Evolutionary conservation across 2,329 filamentous ascomycete genomes (phyloP), one percentile per base, ranked within the genome.

Genomic region (Didymella pomorum): DNA sequence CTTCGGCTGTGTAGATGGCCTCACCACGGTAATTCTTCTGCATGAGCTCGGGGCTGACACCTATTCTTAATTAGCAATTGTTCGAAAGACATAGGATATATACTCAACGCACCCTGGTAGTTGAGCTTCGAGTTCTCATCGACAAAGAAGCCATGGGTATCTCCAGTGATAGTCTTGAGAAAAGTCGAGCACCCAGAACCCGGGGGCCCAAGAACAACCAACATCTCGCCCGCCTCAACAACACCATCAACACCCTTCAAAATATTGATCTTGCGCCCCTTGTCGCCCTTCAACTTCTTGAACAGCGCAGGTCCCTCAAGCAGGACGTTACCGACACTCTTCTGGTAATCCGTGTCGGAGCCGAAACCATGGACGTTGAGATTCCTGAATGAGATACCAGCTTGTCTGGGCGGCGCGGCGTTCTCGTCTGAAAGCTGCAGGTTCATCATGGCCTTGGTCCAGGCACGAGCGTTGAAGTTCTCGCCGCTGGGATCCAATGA

Each of bases 1-100:
- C 88, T 75, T 95, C 91, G 58, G 90, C 90, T 0, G 90, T 93
- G 78, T 95, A 95, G 74, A 95, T 93, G 61, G 90, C 90, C 78
- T 96, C 92, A 64, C 92, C 92, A 26, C 90, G 88, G 79, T 94
- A 93, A 61, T 85, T 82, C 11, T 85, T 86, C 78, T 90, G 86
- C 90, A 95, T 94, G 71, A 92, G 85, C 70, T 90, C 79, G 55
- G 90, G 84, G 2, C 85, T 80, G 69, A 92, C 83, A 65, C 88
- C 86, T 83, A 60, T 23, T 31, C 29, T 29, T 53, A 29, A 43
- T 69, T 44, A 70, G 63, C 23, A 51, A 49, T 18, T 21, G 35
- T 23, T 43, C 11, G 2, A 23, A 18, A 12, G n/a, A 4, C 14
- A n/a, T 7, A 11, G 5, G 18, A 18, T 10, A 25, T 5, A 1